Conservation (phyloP, 805 yeast species). For the Metschnikowia similis region DNA sequence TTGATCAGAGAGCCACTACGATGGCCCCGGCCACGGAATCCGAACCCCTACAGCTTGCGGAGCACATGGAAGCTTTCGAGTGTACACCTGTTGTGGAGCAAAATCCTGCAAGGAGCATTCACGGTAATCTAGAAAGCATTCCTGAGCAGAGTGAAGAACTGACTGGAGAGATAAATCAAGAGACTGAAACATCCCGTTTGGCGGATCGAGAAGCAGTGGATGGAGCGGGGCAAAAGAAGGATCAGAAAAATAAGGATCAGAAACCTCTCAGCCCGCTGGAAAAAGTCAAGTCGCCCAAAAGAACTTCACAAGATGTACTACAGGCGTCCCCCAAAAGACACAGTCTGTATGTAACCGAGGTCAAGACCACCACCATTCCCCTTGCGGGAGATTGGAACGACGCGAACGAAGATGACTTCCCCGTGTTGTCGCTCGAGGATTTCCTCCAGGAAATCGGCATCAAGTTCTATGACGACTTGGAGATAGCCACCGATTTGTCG, state of each 20-base stretch:
- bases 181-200: neutral
- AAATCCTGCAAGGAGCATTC: neutral
- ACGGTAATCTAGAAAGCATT: neutral
- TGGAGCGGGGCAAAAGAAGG: too few relatives aligned
- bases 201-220: neutral
- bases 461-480: conserved; percentile 45
- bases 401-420: conserved; percentile 22
- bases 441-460: conserved; percentile 40
- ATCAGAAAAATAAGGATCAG: too few relatives aligned
- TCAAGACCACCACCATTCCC: conserved; percentile 7
- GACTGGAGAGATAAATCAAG: neutral
- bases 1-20: neutral
- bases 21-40: neutral
- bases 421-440: conserved; percentile 32
- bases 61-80: neutral
- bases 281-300: neutral
- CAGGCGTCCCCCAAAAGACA: conserved; percentile 7
- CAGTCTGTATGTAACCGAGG: conserved; percentile 1
- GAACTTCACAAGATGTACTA: neutral
- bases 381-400: conserved; percentile 3
- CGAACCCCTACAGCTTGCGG: neutral
- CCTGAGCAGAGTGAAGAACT: neutral
- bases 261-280: too few relatives aligned
- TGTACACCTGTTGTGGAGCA: neutral
- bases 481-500: conserved; percentile 26